Base-by-base conservation (phyloP, 495 filamentous ascomycete species). In the Barbatosphaeria neglecta region DNA sequence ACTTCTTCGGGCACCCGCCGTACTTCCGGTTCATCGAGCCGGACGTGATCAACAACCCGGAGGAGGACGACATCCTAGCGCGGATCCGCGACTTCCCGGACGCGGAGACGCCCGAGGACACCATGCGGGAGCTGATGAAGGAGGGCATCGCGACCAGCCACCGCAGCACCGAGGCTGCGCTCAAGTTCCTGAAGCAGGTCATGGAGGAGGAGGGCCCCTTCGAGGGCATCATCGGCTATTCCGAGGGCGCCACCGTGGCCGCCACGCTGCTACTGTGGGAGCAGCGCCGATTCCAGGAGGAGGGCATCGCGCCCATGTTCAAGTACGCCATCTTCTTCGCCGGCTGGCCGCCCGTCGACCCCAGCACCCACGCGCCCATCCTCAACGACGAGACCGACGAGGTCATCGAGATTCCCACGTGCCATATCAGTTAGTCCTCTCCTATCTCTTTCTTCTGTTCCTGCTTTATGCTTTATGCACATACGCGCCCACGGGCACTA, bases 161-260 rank as follows among this genome's bases (percentile, higher is more conserved):
- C 16, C 40, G 56, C 23, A 69, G 67, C 48, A 65, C 64, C 13
- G 54, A 63, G 44, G 57, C 65, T 24, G 67, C 69, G 0, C 58
- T 73, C 22, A 63, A 70, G 41, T 68, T 62, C 33, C 55, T 75
- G 11, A 44, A 68, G 27, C 60, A 68, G 19, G 64, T 73, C 43
- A 70, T 76, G 63, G 61, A 74, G 10, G 66, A 75, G 46, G 62
- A 72, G 9, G 71, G 72, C 0, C 70, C 71, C 0, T 75, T 73
- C 37, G 67, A 73, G 35, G 67, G 59, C 40, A 70, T 81, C 38
- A 73, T 81, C 42, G 77, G 77, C 0, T 82, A 78, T 46, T 81
- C 78, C 0, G 78, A 82, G 48, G 80, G 80, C 17, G 78, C 76
- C 9, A 71, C 69, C 0, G 66, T 81, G 6, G 80, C 77, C 0